A percentile compares a stretch with the other conserved stretches of the same genome.
Evolutionary conservation across 345 rosid species (phyloP).

Genomic region (Lumnitzera racemosa): DNA sequence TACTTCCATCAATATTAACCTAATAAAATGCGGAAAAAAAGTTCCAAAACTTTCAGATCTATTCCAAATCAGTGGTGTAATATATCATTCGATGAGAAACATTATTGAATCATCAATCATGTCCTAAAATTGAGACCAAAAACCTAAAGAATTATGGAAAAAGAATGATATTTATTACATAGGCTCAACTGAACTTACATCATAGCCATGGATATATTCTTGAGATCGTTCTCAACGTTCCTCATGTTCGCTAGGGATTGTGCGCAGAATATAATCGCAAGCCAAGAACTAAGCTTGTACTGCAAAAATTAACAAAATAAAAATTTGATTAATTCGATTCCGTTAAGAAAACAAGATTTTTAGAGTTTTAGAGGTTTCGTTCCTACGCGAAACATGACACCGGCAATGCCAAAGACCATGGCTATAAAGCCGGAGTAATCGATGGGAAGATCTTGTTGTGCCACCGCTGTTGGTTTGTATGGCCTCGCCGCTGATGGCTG

Average conservation of each 20-base stretch:
- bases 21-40: no score
- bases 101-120: background rate
- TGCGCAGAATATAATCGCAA: constrained; percentile 90
- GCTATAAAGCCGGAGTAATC: constrained; percentile 96
- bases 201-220: constrained; percentile 97
- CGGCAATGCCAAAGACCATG: constrained; percentile 75
- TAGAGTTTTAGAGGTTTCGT: background rate
- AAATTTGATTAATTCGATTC: background rate
- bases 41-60: no score
- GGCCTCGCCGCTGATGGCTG: constrained; percentile 76
- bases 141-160: background rate
- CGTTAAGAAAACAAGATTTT: background rate
- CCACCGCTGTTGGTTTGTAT: constrained; percentile 34
- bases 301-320: constrained; percentile 17
- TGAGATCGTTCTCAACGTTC: constrained; percentile 84
- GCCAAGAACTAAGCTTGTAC: constrained; percentile 98
- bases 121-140: background rate
- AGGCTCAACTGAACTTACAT: constrained; percentile 42
- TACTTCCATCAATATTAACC: no score
- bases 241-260: constrained; percentile 85
- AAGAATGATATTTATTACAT: background rate
- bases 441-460: constrained; percentile 83
- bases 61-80: no score
- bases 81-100: no score
- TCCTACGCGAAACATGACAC: constrained; percentile 89